phyloP scores from a whole-genome alignment of 1,139 yeast genomes.

The Blastobotrys ciferrii region DNA sequence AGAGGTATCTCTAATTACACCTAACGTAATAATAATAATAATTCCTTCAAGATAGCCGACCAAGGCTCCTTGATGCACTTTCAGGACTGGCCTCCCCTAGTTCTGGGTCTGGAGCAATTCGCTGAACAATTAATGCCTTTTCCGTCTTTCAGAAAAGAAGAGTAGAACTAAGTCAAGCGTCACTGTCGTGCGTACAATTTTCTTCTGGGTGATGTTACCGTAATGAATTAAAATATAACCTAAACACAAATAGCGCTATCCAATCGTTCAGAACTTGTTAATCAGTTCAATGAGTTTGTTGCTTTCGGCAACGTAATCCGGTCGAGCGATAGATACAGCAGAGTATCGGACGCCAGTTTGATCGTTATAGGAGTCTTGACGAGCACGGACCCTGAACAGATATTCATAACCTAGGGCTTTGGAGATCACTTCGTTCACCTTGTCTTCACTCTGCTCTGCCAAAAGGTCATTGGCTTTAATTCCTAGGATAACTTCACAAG shows the following conservation, averaged over 20 bases:
- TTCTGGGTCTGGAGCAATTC: too few relatives aligned
- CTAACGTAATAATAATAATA: background rate
- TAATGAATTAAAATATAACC: background rate
- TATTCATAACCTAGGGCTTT: slow-evolving; percentile 65
- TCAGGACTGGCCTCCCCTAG: too few relatives aligned
- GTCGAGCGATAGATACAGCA: slow-evolving; percentile 51
- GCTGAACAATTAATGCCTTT: too few relatives aligned
- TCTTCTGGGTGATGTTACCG: background rate
- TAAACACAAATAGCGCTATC: slow-evolving; percentile 7
- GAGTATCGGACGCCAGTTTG: slow-evolving; percentile 73
- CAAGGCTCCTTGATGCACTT: too few relatives aligned
- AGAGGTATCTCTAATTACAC: slow-evolving; percentile 36
- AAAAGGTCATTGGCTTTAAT: slow-evolving; percentile 62
- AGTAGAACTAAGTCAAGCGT: too few relatives aligned
- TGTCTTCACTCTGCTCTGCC: slow-evolving; percentile 45
- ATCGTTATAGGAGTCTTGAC: slow-evolving; percentile 81
- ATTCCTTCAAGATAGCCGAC: too few relatives aligned
- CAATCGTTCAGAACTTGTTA: slow-evolving; percentile 14
- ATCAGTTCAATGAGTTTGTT: slow-evolving; percentile 55
- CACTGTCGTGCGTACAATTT: too few relatives aligned
- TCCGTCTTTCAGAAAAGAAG: too few relatives aligned
- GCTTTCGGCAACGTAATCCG: slow-evolving; percentile 63
- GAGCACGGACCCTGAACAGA: slow-evolving; percentile 74
- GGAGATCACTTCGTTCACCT: slow-evolving; percentile 50
- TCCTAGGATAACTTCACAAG: slow-evolving; percentile 62